Evolutionary conservation across 148 eudicot species (phyloP), one percentile per base, ranked within the genome.

Genomic region (Diospyros lotus): DNA sequence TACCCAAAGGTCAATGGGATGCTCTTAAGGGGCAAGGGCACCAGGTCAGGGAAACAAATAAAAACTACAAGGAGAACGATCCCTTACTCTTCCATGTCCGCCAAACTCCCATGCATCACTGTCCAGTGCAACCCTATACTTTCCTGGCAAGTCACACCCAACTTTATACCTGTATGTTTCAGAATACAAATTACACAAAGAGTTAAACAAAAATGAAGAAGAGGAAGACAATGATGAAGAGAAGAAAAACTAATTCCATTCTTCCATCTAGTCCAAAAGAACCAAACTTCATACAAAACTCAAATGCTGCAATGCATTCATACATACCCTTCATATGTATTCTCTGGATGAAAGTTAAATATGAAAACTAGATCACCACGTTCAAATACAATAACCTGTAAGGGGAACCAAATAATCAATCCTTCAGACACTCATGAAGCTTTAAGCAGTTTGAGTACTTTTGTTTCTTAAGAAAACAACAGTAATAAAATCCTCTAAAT

Each of bases 61-160:
- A 40, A 42, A 48, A 51, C 64, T 17, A 18, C 45, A 14, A 40
- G 0, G 41, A 70, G 9, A 51, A 39, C 42, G 50, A 43, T 15
- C 61, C 64, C 92, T 89, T 88, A 96, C 99, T 81, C 99, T 86
- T 89, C 98, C 99, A 84, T 68, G 87, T 77, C 99, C 99, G 59
- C 99, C 98, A 66, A 93, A 96, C 52, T 89, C 98, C 77, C 75
- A 83, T 69, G 98, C 99, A 83, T 96, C 99, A 82, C 97, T 93
- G 76, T 96, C 98, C 79, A 96, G 84, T 48, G 95, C 99, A 80
- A 96, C 95, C 77, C 89, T 93, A 78, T 96, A 96, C 77, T 87
- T 96, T 69, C 99, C 99, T 58, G 99, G 99, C 80, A 96, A 78
- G 85, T 96, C 98, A 78, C 99, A 96, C 38, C 99, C 99, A 79